phyloP scores from a whole-genome alignment of 495 filamentous ascomycete genomes.

The Xylaria venustula region DNA sequence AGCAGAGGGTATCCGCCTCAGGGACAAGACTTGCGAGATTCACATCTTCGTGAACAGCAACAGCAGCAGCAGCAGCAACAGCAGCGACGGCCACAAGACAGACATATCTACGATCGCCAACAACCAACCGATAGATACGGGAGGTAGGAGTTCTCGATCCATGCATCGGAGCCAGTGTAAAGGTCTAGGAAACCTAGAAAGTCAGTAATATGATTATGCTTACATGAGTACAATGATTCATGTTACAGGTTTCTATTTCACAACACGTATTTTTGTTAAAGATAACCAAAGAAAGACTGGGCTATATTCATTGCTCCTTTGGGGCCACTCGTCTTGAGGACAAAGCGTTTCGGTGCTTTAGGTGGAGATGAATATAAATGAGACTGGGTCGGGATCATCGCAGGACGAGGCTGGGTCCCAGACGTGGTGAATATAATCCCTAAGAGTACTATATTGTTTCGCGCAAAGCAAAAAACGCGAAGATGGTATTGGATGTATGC shows the following conservation, averaged over 20 bases:
- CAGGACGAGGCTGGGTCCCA: no score
- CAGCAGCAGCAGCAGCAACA: slow-evolving; percentile 26
- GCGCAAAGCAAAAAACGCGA: no score
- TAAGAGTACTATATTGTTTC: no score
- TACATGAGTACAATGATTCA: neutral
- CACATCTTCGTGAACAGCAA: slow-evolving; percentile 29
- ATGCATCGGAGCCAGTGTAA: neutral
- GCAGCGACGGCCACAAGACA: slow-evolving; percentile 36
- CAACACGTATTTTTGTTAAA: neutral
- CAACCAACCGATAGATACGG: slow-evolving; percentile 31
- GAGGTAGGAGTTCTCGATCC: slow-evolving; percentile 16
- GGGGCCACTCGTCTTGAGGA: no score
- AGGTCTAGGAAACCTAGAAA: neutral
- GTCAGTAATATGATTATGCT: neutral
- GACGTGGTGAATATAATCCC: no score
- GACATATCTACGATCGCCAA: slow-evolving; percentile 28
- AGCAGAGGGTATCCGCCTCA: slow-evolving; percentile 23
- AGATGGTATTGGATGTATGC: no score
- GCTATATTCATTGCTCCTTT: no score
- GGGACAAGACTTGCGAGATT: slow-evolving; percentile 26
- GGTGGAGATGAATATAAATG: no score
- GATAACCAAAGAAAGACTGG: no score
- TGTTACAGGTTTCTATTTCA: neutral
- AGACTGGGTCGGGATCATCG: no score
- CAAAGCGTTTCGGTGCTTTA: no score